Evolutionary conservation across 2,329 filamentous ascomycete genomes (phyloP), one percentile per base, ranked within the genome.

Genomic region (Mycogone perniciosa): DNA sequence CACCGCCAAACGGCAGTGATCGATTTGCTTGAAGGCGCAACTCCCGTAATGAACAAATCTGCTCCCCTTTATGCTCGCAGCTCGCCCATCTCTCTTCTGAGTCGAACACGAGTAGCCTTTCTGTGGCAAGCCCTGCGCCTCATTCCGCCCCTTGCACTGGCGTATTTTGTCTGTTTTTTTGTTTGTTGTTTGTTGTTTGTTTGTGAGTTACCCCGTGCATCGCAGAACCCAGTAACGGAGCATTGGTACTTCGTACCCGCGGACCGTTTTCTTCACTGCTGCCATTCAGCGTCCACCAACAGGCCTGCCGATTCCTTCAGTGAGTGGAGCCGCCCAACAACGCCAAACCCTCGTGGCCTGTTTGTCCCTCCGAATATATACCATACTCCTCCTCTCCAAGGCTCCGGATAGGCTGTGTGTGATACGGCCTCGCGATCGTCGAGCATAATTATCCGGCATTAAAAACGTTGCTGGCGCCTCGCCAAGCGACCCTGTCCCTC

Each of bases 301-400:
- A 41, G 39, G 26, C 39, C 47, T 40, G 44, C 47, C 47, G 47
- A 49, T 40, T 43, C 41, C 30, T 50, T 46, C 30, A 40, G 39
- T 20, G 20, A 44, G 52, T 54, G 52, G 52, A 54, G 52, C 52
- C 45, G 41, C 31, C 50, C 50, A 43, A 44, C 13, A 33, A 40
- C 34, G 35, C 27, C 40, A 30, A 51, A 51, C 44, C 48, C 48
- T 48, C 39, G 46, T 52, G 45, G 43, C 51, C 51, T 44, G 47
- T 51, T 20, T 46, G 38, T 51, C 48, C 48, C 48, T 51, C 48
- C 48, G 41, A 51, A 46, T 31, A 40, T 13, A 30, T 42, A 29
- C 35, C 33, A 49, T 33, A 42, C 51, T 44, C 49, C 52, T 45
- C 52, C 35, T 44, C 42, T 45, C 45, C 38, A 52, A 34, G 37